Base-by-base conservation (phyloP, 75 land plant genomes). In the Picea sitchensis region DNA sequence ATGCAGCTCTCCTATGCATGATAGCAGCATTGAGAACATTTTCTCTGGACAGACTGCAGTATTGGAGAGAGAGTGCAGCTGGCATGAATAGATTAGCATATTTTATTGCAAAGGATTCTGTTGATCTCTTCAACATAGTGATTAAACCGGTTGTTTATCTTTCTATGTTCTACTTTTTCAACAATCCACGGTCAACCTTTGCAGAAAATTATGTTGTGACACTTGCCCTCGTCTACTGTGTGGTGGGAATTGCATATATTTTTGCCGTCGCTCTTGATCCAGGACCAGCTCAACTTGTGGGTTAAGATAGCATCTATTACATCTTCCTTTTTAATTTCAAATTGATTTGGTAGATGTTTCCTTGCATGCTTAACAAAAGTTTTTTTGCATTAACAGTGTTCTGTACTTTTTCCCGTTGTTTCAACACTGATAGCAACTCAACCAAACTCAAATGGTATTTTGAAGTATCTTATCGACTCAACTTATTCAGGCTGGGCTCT, bases 141-240 rank as follows among this genome's bases (percentile, higher is more conserved):
- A 81, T 97, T 78, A 97, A 95, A 65, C 99, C 98, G 36, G 36
- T 97, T 73, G 93, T 97, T 68, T 97, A 91, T 76, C 87, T 97
- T 21, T 95, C 98, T 0, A 93, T 92, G 93, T 97, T 95, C 86
- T 97, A 90, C 65, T 97, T 91, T 88, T 95, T 95, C 91, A 90
- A 86, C 90, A 90, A 91, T 77, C 99, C 99, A 32, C 91, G 98
- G 71, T 97, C 99, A 44, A 80, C 93, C 11, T 93, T 97, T 65
- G 2, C 72, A 23, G 90, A 87, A 34, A 92, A 95, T 75, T 97
- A 95, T 76, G n/a, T 87, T 60, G 82, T 97, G 61, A 81, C 96
- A 60, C 57, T 95, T 23, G 89, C 89, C 41, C 88, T 97, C 54
- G 90, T 93, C 3, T 97, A 97, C 80, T 95, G 94, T 76, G 95